A percentile compares a stretch with the other conserved stretches of the same genome.
Conservation (phyloP, 192 early-diverging fungal genomes). For the Thamnidium elegans region DNA sequence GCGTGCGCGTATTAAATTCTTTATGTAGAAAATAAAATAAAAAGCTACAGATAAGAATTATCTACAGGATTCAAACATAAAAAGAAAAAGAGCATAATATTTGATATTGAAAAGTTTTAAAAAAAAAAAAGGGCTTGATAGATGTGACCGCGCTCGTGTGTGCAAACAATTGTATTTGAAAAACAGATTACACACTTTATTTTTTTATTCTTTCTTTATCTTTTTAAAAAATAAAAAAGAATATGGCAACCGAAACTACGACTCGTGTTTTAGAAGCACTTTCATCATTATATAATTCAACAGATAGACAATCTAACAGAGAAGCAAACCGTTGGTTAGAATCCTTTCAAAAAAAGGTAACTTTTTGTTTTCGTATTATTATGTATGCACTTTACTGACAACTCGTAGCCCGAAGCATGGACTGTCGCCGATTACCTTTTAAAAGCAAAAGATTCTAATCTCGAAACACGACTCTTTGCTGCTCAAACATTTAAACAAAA, state of each 20-base stretch:
- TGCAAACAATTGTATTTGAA: too few relatives aligned
- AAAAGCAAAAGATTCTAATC: conserved; percentile 46
- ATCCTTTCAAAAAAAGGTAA: conserved; percentile 83
- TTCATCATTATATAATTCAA: conserved; percentile 44
- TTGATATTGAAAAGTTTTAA: too few relatives aligned
- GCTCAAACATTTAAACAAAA: conserved; percentile 93
- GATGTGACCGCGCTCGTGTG: too few relatives aligned
- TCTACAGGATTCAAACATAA: too few relatives aligned
- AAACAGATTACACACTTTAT: neutral
- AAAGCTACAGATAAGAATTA: too few relatives aligned
- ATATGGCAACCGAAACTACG: conserved; percentile 27
- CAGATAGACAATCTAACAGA: conserved; percentile 39
- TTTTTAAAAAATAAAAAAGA: neutral
- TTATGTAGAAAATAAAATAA: too few relatives aligned
- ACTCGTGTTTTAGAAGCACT: conserved; percentile 43
- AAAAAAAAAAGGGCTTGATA: too few relatives aligned
- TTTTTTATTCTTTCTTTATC: neutral
- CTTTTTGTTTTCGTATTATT: neutral
- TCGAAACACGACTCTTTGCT: conserved; percentile 77
- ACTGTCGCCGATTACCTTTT: conserved; percentile 73
- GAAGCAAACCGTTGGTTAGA: conserved; percentile 80
- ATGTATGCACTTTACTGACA: neutral
- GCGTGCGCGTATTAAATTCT: too few relatives aligned
- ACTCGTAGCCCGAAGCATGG: conserved; percentile 77
- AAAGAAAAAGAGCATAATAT: too few relatives aligned